Percentiles rank a stretch among this genome's conserved stretches.
Conservation (phyloP, 169 alveolate species). For the Plasmodium gonderi region DNA sequence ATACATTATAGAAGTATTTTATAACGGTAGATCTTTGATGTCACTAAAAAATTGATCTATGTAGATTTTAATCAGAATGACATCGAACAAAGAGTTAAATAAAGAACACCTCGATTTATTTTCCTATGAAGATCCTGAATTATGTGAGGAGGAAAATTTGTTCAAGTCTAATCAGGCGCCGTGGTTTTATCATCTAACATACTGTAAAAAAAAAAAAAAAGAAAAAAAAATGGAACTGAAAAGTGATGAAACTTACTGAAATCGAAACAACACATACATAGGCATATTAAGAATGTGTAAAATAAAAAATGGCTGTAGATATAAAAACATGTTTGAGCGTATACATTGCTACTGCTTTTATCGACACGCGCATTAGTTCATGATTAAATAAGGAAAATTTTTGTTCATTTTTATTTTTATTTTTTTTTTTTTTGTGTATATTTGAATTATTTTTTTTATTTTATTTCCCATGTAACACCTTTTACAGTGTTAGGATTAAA, state of each 20-base stretch:
- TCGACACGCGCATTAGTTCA: neutral
- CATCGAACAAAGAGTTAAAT: neutral
- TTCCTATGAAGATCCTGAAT: conserved; percentile 60
- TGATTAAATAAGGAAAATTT: neutral
- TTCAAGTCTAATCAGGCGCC: conserved; percentile 53
- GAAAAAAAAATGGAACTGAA: neutral
- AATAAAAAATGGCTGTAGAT: neutral
- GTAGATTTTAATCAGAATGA: conserved; percentile 23
- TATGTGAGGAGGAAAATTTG: conserved; percentile 26
- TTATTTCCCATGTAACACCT: neutral
- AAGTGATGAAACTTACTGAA: neutral
- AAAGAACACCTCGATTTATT: conserved; percentile 12
- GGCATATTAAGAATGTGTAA: neutral
- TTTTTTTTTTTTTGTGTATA: conserved; percentile 1
- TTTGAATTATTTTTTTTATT: neutral
- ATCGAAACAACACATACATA: neutral
- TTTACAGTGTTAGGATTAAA: conserved; percentile 23
- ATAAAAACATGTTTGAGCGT: neutral
- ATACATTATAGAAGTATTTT: neutral
- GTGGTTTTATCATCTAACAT: conserved; percentile 59
- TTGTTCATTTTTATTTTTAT: neutral
- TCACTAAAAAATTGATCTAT: neutral
- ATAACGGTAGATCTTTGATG: neutral
- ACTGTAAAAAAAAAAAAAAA: conserved; percentile 38
- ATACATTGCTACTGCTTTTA: too few relatives aligned